Evolutionary conservation across 306 rosid genomes (phyloP).

Genomic region (Glycine latifolia): DNA sequence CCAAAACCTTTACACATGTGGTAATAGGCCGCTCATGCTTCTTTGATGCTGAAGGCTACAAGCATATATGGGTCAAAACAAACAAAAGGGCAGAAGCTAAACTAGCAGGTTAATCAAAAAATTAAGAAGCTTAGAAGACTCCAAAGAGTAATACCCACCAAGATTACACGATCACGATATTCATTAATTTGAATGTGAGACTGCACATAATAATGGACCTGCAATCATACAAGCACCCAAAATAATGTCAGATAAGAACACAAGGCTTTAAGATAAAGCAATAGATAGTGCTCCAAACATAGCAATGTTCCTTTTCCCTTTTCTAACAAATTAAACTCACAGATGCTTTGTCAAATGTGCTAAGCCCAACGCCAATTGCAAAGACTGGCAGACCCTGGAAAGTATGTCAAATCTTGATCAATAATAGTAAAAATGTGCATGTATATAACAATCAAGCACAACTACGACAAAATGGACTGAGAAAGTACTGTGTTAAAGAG

Average conservation of each 20-base stretch:
- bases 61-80: constrained; percentile 47
- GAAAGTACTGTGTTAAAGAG: constrained; percentile 42
- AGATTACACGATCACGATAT: constrained; percentile 82
- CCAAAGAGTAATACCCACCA: constrained; percentile 64
- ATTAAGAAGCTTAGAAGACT: constrained; percentile 3
- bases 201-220: constrained; percentile 98
- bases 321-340: constrained; percentile 62
- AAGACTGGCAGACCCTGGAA: constrained; percentile 92
- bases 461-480: not conserved
- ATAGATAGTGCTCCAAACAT: constrained; percentile 23
- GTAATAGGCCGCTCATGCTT: constrained; percentile 77
- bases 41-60: constrained; percentile 90
- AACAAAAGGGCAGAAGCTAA: constrained; percentile 29
- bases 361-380: constrained; percentile 86
- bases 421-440: not conserved
- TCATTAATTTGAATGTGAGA: constrained; percentile 98
- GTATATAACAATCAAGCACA: not conserved
- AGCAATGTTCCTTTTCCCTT: constrained; percentile 25
- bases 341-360: constrained; percentile 95
- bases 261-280: constrained; percentile 19
- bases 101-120: constrained; percentile 16
- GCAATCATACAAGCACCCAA: constrained; percentile 32
- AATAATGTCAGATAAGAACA: constrained; percentile 28
- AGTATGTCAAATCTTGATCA: not conserved
- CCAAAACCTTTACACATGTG: constrained; percentile 88